Evolutionary conservation across 139 green algal genomes (phyloP), one percentile per base, ranked within the genome.

Genomic region (Deuterostichococcus epilithicus): DNA sequence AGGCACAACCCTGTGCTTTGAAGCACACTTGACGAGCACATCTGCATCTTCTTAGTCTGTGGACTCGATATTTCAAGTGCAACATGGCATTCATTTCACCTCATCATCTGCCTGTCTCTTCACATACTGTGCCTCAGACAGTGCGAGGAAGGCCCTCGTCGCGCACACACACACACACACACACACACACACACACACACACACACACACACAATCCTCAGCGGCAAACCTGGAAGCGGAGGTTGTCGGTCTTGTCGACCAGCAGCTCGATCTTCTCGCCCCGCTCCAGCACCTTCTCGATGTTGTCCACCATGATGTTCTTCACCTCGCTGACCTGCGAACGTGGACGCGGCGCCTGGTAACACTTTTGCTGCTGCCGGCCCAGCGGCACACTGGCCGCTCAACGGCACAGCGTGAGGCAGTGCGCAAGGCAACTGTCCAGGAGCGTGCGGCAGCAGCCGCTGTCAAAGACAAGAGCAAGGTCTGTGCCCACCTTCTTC

Each of bases 231-330:
- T 97, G 92, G 70, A 90, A 93, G 38, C 94, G 91, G 60, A 99
- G 89, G 78, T 95, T 94, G 73, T 99, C 95, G 13, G 95, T 97
- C 80, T 98, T 98, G 82, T 98, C 95, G 67, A 97, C 92, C 72
- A 99, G 83, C 73, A 97, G 82, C 87, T 99, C 95, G 44, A 99
- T 94, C 87, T 97, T 97, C 83, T 99, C 95, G 1, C 95, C 95
- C 0, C 95, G 88, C 68, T 96, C 91, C 68, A 99, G 76, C 78
- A 98, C 94, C 83, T 93, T 92, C 80, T 99, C 95, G 47, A 99
- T 99, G 88, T 99, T 99, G 36, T 99, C 94, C 52, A 95, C 94
- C 95, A 99, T 99, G 78, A 98, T 94, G 80, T 91, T 90, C 83
- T 98, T 98, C 73, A 98, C 95, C 86, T 98, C 93, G 39, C 94